phyloP scores from a whole-genome alignment of 148 eudicot species.

The Fagopyrum esculentum region DNA sequence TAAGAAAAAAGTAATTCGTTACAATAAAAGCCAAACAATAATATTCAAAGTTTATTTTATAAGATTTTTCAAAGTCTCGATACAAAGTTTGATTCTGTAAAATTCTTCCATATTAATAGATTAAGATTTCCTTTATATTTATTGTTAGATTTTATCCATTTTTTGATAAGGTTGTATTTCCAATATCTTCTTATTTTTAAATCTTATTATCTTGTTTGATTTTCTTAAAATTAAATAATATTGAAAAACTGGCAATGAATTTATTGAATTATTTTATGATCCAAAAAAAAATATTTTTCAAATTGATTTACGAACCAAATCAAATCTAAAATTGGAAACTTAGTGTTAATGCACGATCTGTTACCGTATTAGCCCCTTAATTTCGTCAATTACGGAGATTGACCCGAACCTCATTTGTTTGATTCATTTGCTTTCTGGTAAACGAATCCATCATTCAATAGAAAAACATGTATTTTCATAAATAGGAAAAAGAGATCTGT shows the following conservation, averaged over 20 bases:
- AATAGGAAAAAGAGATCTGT: background rate
- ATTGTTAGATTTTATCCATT: too few species aligned
- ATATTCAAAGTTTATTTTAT: too few species aligned
- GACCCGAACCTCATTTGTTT: background rate
- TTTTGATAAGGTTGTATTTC: too few species aligned
- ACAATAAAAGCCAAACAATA: too few species aligned
- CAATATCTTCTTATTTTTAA: background rate
- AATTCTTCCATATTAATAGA: too few species aligned
- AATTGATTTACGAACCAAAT: background rate
- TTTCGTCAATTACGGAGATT: conserved; percentile 5
- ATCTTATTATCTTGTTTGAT: background rate
- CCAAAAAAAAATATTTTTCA: too few species aligned
- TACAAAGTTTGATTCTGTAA: too few species aligned
- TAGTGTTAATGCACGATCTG: background rate
- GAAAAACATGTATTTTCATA: too few species aligned
- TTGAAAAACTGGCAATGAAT: background rate
- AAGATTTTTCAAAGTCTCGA: too few species aligned
- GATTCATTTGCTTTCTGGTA: background rate
- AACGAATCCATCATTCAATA: background rate
- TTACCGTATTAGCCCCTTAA: background rate
- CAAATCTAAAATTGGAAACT: background rate
- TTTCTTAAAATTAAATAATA: background rate
- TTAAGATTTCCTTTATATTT: too few species aligned
- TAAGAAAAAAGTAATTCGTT: too few species aligned
- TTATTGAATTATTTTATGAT: too few species aligned